phyloP scores from a whole-genome alignment of 305 asterid genomes.

The Solanum hybrid region DNA sequence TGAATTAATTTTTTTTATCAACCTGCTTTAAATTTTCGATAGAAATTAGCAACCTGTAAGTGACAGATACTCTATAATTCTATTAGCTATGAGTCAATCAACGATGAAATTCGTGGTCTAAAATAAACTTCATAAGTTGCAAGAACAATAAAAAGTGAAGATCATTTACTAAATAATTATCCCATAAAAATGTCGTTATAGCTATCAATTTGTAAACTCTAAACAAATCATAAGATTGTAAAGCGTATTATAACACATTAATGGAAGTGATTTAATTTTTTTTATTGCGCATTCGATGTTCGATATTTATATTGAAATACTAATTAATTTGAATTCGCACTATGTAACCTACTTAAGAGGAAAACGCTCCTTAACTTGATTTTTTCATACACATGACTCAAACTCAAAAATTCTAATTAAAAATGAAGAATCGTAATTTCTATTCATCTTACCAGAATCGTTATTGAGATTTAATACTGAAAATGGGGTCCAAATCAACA shows the following conservation, averaged over 20 bases:
- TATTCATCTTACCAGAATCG: neutral
- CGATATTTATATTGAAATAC: neutral
- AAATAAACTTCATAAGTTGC: neutral
- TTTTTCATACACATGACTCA: too few species aligned
- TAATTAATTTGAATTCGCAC: neutral
- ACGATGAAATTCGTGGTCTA: neutral
- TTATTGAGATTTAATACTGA: neutral
- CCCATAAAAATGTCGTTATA: neutral
- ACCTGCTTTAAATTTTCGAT: neutral
- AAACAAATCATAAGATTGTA: neutral
- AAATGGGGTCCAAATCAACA: constrained; percentile 16
- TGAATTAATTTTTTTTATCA: neutral
- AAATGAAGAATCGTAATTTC: too few species aligned
- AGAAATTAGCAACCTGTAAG: neutral
- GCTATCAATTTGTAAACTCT: neutral
- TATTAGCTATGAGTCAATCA: neutral
- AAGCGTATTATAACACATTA: neutral
- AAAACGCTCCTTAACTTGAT: neutral
- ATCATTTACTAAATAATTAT: neutral
- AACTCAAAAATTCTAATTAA: too few species aligned
- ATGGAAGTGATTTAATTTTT: neutral
- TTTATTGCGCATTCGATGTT: too few species aligned
- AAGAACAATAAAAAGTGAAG: neutral
- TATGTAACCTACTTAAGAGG: neutral
- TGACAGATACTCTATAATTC: neutral